Evolutionary conservation across 768 basidiomycete species (phyloP), one percentile per base, ranked within the genome.

Genomic region (Pulveroboletus sp.): DNA sequence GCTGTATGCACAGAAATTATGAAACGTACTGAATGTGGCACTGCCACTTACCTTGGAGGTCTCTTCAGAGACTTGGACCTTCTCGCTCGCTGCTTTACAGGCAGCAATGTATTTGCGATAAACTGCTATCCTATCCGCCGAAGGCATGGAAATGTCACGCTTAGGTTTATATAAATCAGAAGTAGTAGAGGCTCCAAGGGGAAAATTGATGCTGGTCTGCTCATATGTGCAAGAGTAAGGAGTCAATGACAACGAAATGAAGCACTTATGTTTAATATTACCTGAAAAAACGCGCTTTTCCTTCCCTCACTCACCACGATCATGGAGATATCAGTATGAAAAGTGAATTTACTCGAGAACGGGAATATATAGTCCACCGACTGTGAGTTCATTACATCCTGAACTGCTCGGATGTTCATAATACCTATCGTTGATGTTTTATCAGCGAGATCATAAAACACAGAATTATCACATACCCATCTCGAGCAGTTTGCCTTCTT

Each of bases 341-440:
- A 91, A 8, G 75, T 65, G 63, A 85, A 91, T 49, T 63, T 73
- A 61, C 82, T 86, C 21, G 62, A 65, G 65, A 80, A 92, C 1
- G 90, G 90, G 60, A 90, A 93, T 29, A 75, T 64, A 60, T 92
- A 93, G 20, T 82, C 76, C 24, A 91, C 67, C 0, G 78, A 83
- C 57, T 93, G 90, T 7, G 69, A 65, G 38, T 69, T 71, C 62
- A 91, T 81, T 50, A 77, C 74, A 42, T 82, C 76, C 58, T 90
- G 87, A 16, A 83, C 63, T 2, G 82, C 75, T 33, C 69, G 75
- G 29, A 92, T 68, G 54, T 88, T 91, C 50, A 65, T 63, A 17
- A 90, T 56, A 5, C 88, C 89, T 85, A 51, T 32, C 14, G 41
- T 49, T 3, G 16, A 20, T 33, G 20, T 3, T 1, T 47, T 13